These are phyloP conservation scores for Ustilago esculenta DNA, from an alignment of 1,284 basidiomycete genomes.

Conservation along the genomic window DNA sequence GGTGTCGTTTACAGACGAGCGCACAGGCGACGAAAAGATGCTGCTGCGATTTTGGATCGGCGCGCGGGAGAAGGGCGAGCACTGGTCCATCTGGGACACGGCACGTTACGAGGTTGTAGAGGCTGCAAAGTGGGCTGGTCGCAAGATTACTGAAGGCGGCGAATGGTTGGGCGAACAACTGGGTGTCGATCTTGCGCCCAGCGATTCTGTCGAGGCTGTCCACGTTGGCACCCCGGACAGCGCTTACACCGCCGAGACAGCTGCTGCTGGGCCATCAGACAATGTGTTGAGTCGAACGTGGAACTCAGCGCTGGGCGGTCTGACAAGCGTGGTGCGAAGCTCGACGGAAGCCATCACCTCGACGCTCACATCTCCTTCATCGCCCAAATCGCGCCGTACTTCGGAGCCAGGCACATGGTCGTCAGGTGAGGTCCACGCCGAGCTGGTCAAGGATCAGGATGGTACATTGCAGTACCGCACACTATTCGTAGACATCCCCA, in stretches of 20 bases:
- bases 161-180: conserved; percentile 48
- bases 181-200: conserved; percentile 14
- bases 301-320: conserved; percentile 27
- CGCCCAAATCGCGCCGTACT: conserved; percentile 12
- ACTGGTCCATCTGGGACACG: conserved; percentile 49
- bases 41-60: conserved; percentile 57
- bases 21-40: conserved; percentile 52
- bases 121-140: conserved; percentile 46
- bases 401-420: conserved; percentile 55
- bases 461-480: conserved; percentile 54
- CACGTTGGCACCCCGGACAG: not conserved
- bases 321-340: conserved; percentile 33
- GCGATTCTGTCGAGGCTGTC: not conserved
- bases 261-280: conserved; percentile 4
- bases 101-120: conserved; percentile 38
- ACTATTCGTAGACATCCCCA: conserved; percentile 58
- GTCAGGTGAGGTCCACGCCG: conserved; percentile 57
- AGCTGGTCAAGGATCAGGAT: conserved; percentile 58
- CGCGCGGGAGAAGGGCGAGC: conserved; percentile 54
- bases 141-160: conserved; percentile 43
- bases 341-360: conserved; percentile 36
- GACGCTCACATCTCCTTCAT: conserved; percentile 16
- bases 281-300: conserved; percentile 24
- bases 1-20: conserved; percentile 34
- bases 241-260: not conserved